Evolutionary conservation across 2,329 filamentous ascomycete species (phyloP), one percentile per base, ranked within the genome.

Genomic region (Phaeosphaeriaceae sp.): DNA sequence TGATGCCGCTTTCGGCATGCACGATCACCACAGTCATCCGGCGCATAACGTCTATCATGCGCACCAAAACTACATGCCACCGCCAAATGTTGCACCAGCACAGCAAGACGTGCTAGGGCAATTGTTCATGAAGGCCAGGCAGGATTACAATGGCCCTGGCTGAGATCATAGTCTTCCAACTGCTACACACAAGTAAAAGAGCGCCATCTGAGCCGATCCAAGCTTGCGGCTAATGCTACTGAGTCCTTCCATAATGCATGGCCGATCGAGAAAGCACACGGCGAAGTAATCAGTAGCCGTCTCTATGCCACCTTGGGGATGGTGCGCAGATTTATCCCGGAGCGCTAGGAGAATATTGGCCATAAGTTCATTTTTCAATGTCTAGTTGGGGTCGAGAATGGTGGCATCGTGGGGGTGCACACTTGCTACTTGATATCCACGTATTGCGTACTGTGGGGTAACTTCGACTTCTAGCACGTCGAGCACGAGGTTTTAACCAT

Each of bases 1-100:
- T 42, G 81, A 83, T 56, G 76, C 79, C 44, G 78, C 64, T 9
- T 81, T 77, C 72, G 81, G 76, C 61, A 72, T 81, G 12, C 75
- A 77, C 40, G 74, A 74, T 37, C 80, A 82, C 62, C 72, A 68
- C 42, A 60, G 41, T 20, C 50, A 55, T 11, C 52, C 51, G 8
- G 45, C 42, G 38, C 46, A 48, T 11, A 20, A 45, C 36, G 44
- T 39, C 32, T 37, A 46, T 6, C 12, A 44, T 29, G 50, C 50
- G 8, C 56, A 58, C 7, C 54, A 56, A 12, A 42, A 13, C 9
- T 67, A 65, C 46, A 23, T 41, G 13, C 43, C 58, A 3, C 55
- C 48, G 13, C 53, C 52, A 7, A 61, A 59, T 46, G 56, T 62
- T 34, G 60, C 56, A 16, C 52, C 56, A 38, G 48, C 56, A 16